Conservation (phyloP, 192 early-diverging fungal genomes). For the Kickxella alabastrina region DNA sequence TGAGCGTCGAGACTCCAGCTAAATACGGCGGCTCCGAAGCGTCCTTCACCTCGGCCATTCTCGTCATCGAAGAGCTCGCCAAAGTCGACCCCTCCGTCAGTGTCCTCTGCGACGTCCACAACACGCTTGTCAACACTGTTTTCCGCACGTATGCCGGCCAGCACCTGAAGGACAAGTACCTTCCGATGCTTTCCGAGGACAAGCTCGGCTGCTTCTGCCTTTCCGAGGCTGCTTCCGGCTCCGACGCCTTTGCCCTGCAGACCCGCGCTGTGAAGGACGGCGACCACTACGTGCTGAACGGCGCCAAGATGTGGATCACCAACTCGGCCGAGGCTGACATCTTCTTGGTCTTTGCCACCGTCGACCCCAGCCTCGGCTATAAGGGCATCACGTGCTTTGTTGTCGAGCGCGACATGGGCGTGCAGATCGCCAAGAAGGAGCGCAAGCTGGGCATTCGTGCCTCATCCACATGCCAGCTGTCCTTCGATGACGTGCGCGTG, state of each 20-base stretch:
- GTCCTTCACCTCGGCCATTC: conserved; percentile 79
- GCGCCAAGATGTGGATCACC: conserved; percentile 91
- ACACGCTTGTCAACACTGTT: conserved; percentile 93
- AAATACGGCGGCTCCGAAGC: conserved; percentile 80
- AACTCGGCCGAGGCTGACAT: conserved; percentile 95
- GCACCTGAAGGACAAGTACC: conserved; percentile 75
- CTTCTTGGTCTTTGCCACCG: conserved; percentile 97
- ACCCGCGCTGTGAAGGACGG: conserved; percentile 82
- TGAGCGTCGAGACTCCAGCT: conserved; percentile 85
- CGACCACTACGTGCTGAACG: conserved; percentile 87
- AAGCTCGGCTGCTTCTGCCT: conserved; percentile 93
- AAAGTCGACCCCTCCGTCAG: conserved; percentile 91
- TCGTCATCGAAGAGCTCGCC: conserved; percentile 90
- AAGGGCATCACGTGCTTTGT: conserved; percentile 98
- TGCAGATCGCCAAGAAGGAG: conserved; percentile 94
- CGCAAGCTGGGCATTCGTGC: conserved; percentile 95
- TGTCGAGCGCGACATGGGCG: conserved; percentile 89
- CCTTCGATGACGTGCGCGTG: conserved; percentile 88
- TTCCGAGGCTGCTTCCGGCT: conserved; percentile 89
- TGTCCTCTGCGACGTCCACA: conserved; percentile 94
- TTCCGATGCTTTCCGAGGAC: conserved; percentile 76
- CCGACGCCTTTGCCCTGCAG: conserved; percentile 89
- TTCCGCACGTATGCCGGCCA: conserved; percentile 78
- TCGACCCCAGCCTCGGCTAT: conserved; percentile 90
- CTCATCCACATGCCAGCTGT: conserved; percentile 90